These are phyloP conservation scores for Stemphylium lycopersici DNA, from an alignment of 2,329 filamentous ascomycete genomes.

Conservation along the genomic window DNA sequence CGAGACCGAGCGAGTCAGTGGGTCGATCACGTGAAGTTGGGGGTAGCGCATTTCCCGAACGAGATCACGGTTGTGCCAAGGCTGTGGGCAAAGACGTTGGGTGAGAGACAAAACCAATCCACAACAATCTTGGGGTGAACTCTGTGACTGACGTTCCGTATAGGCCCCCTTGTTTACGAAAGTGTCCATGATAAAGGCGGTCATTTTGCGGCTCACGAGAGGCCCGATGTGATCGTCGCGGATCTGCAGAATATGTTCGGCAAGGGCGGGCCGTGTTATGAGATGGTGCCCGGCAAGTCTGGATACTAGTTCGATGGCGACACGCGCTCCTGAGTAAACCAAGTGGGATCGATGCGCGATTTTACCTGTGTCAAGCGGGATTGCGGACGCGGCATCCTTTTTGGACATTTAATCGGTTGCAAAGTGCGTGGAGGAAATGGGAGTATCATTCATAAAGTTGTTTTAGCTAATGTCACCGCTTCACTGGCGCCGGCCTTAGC, in stretches of 20 bases:
- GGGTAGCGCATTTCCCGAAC: constrained; percentile 62
- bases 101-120: constrained; percentile 32
- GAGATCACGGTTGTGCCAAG: constrained; percentile 63
- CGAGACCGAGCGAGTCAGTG: constrained; percentile 49
- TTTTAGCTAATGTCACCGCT: background rate
- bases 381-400: background rate
- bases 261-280: constrained; percentile 47
- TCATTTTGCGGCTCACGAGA: constrained; percentile 68
- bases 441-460: background rate
- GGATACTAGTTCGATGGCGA: constrained; percentile 24
- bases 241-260: constrained; percentile 67
- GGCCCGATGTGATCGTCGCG: constrained; percentile 58
- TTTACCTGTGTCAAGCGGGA: background rate
- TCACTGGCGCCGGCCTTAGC: background rate
- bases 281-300: constrained; percentile 41
- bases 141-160: background rate
- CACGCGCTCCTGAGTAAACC: background rate
- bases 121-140: background rate
- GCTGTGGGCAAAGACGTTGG: constrained; percentile 65
- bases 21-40: constrained; percentile 58
- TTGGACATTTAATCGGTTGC: background rate
- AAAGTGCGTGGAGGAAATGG: background rate
- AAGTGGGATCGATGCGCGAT: background rate
- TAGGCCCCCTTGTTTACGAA: constrained; percentile 62
- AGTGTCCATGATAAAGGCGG: constrained; percentile 59